A percentile compares a stretch with the other conserved stretches of the same genome.
phyloP scores from a whole-genome alignment of 2,329 filamentous ascomycete genomes.

The Beauveria brongniartii region DNA sequence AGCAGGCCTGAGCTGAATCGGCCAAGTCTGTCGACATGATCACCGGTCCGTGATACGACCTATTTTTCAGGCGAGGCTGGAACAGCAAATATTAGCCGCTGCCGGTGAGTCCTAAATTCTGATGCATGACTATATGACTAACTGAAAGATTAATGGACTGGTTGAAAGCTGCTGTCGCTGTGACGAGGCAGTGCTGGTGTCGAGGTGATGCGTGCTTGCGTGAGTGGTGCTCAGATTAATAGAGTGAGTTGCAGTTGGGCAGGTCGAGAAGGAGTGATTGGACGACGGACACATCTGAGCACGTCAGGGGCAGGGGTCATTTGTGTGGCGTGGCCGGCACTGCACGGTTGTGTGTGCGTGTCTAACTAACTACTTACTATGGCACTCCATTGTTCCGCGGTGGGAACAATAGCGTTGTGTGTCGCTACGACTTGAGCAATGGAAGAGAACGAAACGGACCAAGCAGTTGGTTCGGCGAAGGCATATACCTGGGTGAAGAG shows the following conservation, averaged over 20 bases:
- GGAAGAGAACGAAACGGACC: no score
- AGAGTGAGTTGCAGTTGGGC: neutral
- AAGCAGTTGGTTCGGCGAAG: no score
- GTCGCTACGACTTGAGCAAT: no score
- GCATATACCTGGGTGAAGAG: neutral
- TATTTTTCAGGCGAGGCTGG: neutral
- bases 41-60: neutral
- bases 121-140: no score
- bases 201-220: neutral
- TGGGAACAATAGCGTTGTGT: no score
- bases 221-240: slow-evolving; percentile 1
- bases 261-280: neutral
- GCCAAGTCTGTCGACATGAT: neutral
- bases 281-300: neutral
- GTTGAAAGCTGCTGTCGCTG: neutral
- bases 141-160: no score
- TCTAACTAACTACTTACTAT: no score
- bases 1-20: neutral
- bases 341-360: neutral
- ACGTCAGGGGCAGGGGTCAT: neutral
- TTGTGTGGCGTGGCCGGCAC: neutral
- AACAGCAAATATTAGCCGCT: neutral
- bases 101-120: no score
- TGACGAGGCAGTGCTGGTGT: neutral
- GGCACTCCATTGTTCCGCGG: no score